Evolutionary conservation across 345 rosid genomes (phyloP), one percentile per base, ranked within the genome.

Genomic region (Mercurialis annua): DNA sequence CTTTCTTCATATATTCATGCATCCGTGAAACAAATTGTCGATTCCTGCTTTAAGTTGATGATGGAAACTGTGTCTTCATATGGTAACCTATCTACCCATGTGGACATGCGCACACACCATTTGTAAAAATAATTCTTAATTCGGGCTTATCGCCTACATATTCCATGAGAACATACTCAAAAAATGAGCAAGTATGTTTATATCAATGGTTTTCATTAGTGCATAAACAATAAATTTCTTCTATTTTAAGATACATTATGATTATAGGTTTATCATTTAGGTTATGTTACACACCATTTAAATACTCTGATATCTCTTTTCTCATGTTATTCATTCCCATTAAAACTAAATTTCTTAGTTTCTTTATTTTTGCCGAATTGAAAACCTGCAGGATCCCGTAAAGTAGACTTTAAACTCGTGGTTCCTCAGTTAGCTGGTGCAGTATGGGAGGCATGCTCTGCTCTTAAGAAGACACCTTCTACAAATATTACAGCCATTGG

Each of bases 391-490:
- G 96, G 89, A 76, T 76, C 90, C 34, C 38, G 61, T 57, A 76
- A 80, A 34, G 79, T 84, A 64, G 86, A 77, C 59, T 69, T 72
- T 56, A 79, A 74, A 75, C 73, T 71, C 0, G 42, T 77, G 0
- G 84, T 89, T 27, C 90, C 91, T 1, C 88, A 78, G 77, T 80
- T 85, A 6, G 90, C 83, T 38, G 97, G 99, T 65, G 78, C 83
- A 18, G 91, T 94, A 21, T 90, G 99, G 99, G 96, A 89, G 66
- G 85, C 92, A 7, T 94, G 99, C 50, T 71, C 87, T 51, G 75
- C 87, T 72, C 87, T 93, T 49, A 86, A 90, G 83, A 94, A 90
- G 82, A 78, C 83, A 64, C 92, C 97, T 52, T 70, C 87, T 14
- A 78, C 97, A 64, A 89, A 93, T 73, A 81, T 89, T 38, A 82